Evolutionary conservation across 2,329 filamentous ascomycete genomes (phyloP).

Genomic region (Diaporthe sp.): DNA sequence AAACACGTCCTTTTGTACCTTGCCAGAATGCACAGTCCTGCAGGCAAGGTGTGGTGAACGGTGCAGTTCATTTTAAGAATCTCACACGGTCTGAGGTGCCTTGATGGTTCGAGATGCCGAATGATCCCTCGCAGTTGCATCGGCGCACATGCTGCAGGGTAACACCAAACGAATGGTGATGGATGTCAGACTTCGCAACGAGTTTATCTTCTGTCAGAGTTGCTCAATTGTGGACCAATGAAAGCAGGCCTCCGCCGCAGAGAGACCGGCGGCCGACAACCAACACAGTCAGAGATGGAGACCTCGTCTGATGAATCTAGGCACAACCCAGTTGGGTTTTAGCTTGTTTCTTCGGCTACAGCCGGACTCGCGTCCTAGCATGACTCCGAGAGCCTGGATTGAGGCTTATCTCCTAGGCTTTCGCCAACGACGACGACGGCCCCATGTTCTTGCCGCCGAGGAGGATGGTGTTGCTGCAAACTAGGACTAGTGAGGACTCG

Average conservation of each 20-base stretch:
- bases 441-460: neutral
- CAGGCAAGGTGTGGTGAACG: neutral
- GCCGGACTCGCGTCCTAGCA: conserved; percentile 29
- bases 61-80: conserved; percentile 8
- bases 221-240: neutral
- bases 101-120: neutral
- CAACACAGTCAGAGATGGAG: conserved; percentile 14
- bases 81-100: conserved; percentile 4
- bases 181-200: conserved; percentile 8
- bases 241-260: neutral
- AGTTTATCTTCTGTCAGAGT: conserved; percentile 3
- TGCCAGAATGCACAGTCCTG: neutral
- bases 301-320: conserved; percentile 20
- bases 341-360: conserved; percentile 30
- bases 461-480: neutral
- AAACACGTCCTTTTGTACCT: neutral
- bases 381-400: conserved; percentile 19
- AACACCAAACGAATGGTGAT: neutral
- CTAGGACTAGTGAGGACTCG: neutral
- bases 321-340: conserved; percentile 29
- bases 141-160: neutral
- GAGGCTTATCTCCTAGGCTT: neutral
- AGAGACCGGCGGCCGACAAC: neutral
- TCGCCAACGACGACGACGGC: neutral
- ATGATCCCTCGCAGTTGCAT: neutral